Evolutionary conservation across 2,329 filamentous ascomycete species (phyloP), one percentile per base, ranked within the genome.

Genomic region (Sarocladium strictum): DNA sequence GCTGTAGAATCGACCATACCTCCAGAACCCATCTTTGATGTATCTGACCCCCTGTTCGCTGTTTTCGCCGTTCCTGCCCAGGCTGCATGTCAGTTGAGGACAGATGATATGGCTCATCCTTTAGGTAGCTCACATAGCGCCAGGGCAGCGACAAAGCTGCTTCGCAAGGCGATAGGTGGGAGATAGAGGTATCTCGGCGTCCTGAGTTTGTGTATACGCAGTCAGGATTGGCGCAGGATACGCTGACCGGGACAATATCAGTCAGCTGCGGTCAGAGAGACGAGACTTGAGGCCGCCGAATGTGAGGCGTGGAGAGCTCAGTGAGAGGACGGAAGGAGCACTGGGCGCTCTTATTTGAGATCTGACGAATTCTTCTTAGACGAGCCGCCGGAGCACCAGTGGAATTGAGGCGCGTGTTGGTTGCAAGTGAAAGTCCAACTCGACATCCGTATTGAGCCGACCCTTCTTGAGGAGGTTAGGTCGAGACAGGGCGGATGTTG

Each of bases 1-100:
- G 65, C 88, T 85, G 66, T 90, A 93, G 58, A 76, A 75, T 54
- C 89, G 80, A 19, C 83, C 86, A 69, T 91, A 85, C 65, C 89
- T 85, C 62, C 67, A 70, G 55, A 62, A 66, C 1, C 67, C 68
- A 54, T 63, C 43, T 29, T 51, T 51, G 47, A 51, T 51, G 47
- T 35, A 51, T 19, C 15, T 51, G 47, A 33, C 47, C 15, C 47
- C 37, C 41, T 54, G 51, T 49, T 49, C 52, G 43, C 38, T 45
- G 43, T 54, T 53, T 49, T 49, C 52, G 43, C 38, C 49, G 49
- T 51, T 6, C 29, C 27, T 24, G 15, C 3, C 12, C 19, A 12
- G 9, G 29, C 5, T 9, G 23, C 24, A 7, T 17, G n/a, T 40
- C 33, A 53, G 35, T 3, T 21, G 27, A 21, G 23, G 15, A 12